Evolutionary conservation across 129 eudicot species (phyloP).

Genomic region (Tanacetum coccineum): DNA sequence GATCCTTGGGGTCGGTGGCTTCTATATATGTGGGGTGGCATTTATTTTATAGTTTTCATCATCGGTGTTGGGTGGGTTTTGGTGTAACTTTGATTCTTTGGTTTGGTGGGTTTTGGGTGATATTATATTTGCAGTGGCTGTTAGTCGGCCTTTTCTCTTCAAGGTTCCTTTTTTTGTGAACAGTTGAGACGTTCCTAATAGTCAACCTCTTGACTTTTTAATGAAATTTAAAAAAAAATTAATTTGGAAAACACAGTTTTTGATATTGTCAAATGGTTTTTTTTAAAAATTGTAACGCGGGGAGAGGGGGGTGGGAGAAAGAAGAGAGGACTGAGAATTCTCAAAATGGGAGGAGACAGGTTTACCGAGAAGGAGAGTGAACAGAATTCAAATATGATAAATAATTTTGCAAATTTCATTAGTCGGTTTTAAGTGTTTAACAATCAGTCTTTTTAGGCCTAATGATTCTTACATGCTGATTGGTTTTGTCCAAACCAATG

Average conservation of each 20-base stretch:
- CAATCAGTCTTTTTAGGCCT: slow-evolving; percentile 44
- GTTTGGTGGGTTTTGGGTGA: slow-evolving; percentile 99
- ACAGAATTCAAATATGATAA: background rate
- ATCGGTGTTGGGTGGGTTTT: no score
- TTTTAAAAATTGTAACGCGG: background rate
- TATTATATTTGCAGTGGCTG: slow-evolving; percentile 87
- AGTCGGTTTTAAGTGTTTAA: slow-evolving; percentile 14
- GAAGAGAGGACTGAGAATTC: no score
- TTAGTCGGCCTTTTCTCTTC: slow-evolving; percentile 86
- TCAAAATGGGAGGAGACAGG: no score
- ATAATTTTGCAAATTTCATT: slow-evolving; percentile 10
- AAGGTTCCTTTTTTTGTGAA: slow-evolving; percentile 77
- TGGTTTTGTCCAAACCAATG: slow-evolving; percentile 87
- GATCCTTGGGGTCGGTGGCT: slow-evolving; percentile 99
- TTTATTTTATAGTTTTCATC: no score
- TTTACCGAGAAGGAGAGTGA: no score
- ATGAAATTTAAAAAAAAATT: no score
- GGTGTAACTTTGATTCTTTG: no score
- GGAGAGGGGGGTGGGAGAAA: no score
- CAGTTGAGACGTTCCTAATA: slow-evolving; percentile 2
- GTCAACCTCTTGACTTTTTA: background rate
- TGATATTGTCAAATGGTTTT: background rate
- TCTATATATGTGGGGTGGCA: no score
- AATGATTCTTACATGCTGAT: no score
- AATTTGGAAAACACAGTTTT: no score